These are phyloP conservation scores for Aspergillus biplanus DNA, from an alignment of 495 filamentous ascomycete genomes.

Conservation along the genomic window DNA sequence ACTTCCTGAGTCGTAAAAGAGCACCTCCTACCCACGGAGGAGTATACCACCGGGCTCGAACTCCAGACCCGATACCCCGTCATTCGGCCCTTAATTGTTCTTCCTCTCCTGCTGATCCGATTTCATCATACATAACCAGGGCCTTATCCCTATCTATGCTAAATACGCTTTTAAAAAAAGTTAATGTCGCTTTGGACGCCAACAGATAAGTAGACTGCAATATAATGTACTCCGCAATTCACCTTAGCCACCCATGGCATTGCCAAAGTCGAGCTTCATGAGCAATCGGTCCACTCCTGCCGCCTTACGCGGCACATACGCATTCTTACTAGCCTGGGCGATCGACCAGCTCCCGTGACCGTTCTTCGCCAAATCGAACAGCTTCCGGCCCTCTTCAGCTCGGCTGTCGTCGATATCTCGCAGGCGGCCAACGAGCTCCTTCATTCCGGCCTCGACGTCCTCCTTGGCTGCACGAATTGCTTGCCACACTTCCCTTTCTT, in stretches of 20 bases:
- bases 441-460: constrained; percentile 57
- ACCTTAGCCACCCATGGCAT: constrained; percentile 25
- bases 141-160: neutral
- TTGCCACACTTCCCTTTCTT: constrained; percentile 65
- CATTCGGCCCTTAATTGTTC: neutral
- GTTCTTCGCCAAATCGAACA: constrained; percentile 33
- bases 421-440: constrained; percentile 61
- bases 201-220: no score
- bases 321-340: constrained; percentile 19
- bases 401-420: constrained; percentile 60
- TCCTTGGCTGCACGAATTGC: constrained; percentile 51
- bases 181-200: neutral
- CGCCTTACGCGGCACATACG: constrained; percentile 65
- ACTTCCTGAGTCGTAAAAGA: no score
- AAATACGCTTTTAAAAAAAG: neutral
- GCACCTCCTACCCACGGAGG: no score
- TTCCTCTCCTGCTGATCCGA: neutral
- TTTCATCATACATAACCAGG: neutral
- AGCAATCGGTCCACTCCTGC: constrained; percentile 78
- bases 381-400: constrained; percentile 47
- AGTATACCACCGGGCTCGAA: no score
- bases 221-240: neutral
- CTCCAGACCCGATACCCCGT: neutral
- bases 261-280: constrained; percentile 83
- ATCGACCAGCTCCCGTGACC: constrained; percentile 22